Conservation (phyloP, 441 rosid genomes). For the Erysimum pusillum region DNA sequence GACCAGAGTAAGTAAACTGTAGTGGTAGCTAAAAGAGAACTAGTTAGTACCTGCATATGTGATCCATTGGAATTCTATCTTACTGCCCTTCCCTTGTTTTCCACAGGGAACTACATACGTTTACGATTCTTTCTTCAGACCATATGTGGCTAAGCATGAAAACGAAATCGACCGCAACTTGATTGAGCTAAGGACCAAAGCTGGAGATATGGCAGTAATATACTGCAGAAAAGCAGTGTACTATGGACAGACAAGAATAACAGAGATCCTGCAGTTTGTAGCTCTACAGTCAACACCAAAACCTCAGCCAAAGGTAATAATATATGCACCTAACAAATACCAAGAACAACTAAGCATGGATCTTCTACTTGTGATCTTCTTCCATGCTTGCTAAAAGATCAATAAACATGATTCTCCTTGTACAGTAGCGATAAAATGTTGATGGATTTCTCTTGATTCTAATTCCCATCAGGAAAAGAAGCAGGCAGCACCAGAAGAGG, state of each 20-base stretch:
- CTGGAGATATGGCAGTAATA: constrained; percentile 57
- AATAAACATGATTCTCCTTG: constrained; percentile 9
- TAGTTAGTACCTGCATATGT: neutral
- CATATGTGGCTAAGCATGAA: constrained; percentile 69
- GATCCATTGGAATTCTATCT: neutral
- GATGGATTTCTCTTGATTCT: constrained; percentile 17
- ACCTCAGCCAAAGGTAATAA: constrained; percentile 43
- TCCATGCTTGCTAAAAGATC: constrained; percentile 15
- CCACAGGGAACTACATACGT: constrained; percentile 65
- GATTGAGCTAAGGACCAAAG: constrained; percentile 60
- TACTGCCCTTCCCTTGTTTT: constrained; percentile 16
- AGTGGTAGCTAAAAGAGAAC: neutral
- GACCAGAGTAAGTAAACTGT: constrained; percentile 54
- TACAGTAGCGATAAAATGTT: neutral
- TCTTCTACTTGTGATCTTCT: neutral
- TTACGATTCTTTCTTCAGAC: constrained; percentile 57
- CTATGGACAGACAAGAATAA: constrained; percentile 59
- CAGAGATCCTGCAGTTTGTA: constrained; percentile 59
- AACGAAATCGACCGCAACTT: constrained; percentile 68
- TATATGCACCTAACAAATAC: constrained; percentile 25
- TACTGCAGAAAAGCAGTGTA: constrained; percentile 61
- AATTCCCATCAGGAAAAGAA: constrained; percentile 34
- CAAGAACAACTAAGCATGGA: neutral
- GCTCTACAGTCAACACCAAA: constrained; percentile 56
- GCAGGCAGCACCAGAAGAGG: constrained; percentile 15